These are phyloP conservation scores for Adansonia gregorii DNA, from an alignment of 441 rosid genomes.

Conservation along the genomic window DNA sequence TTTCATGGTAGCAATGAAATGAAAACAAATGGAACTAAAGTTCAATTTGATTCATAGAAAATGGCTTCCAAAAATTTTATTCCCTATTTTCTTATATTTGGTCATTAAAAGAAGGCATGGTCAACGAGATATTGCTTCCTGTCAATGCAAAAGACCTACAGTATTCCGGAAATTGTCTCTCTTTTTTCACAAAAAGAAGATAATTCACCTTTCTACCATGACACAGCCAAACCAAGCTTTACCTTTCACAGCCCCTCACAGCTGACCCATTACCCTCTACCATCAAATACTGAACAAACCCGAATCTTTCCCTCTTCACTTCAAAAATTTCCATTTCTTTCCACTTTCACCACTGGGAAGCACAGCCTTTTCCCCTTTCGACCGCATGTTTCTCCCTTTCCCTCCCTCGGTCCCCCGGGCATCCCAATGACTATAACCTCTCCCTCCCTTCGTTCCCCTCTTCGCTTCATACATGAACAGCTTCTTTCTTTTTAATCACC, in stretches of 20 bases:
- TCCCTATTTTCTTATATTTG: neutral
- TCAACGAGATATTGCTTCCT: neutral
- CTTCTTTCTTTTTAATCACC: neutral
- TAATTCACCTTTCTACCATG: neutral
- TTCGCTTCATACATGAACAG: neutral
- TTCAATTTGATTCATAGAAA: neutral
- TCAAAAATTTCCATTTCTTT: neutral
- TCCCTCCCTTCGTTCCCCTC: neutral
- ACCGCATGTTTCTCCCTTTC: neutral
- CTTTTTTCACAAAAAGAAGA: neutral
- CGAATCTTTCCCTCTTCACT: neutral
- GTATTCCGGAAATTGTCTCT: neutral
- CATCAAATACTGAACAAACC: neutral
- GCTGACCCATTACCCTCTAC: neutral
- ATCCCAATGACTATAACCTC: neutral
- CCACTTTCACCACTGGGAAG: neutral
- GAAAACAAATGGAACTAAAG: neutral
- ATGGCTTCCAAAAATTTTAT: conserved; percentile 7
- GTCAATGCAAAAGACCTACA: neutral
- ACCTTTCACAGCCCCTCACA: neutral
- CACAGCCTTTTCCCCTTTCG: neutral
- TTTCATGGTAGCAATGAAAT: conserved; percentile 11
- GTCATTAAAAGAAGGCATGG: neutral
- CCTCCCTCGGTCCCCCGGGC: neutral
- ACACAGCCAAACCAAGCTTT: neutral